Percentiles rank a stretch among this genome's conserved stretches.
These are phyloP conservation scores for Musa troglodytarum DNA, from an alignment of 176 grass and related monocot genomes.

Conservation along the genomic window DNA sequence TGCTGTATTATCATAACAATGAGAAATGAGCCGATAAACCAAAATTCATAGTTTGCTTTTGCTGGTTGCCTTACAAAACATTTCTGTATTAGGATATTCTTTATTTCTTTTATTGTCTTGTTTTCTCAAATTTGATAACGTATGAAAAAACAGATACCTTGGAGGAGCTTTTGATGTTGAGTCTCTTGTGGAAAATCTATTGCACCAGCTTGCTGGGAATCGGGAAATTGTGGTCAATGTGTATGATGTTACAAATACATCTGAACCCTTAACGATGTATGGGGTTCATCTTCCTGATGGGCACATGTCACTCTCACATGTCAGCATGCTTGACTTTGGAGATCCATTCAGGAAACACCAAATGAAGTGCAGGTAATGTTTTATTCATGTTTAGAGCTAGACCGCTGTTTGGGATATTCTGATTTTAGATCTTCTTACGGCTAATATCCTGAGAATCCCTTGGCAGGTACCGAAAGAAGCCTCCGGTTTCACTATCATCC, in stretches of 20 bases:
- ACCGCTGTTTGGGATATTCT: slow-evolving; percentile 8
- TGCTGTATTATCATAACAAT: background rate
- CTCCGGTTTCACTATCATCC: slow-evolving; percentile 50
- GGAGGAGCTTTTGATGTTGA: slow-evolving; percentile 97
- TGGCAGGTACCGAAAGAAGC: slow-evolving; percentile 76
- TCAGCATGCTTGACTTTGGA: slow-evolving; percentile 77
- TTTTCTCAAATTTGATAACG: background rate
- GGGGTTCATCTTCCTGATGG: slow-evolving; percentile 68
- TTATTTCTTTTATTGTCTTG: no score
- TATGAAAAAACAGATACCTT: slow-evolving; percentile 52
- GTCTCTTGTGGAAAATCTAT: slow-evolving; percentile 86
- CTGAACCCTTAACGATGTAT: slow-evolving; percentile 85
- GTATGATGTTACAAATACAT: slow-evolving; percentile 80
- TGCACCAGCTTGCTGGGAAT: slow-evolving; percentile 85
- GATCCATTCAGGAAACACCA: slow-evolving; percentile 88
- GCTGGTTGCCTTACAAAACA: background rate
- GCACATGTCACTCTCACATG: slow-evolving; percentile 42
- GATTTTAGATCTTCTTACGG: slow-evolving; percentile 3
- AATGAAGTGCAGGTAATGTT: slow-evolving; percentile 84
- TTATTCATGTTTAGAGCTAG: slow-evolving; percentile 6
- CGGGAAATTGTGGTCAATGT: slow-evolving; percentile 94
- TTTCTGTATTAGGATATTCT: no score
- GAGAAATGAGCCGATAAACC: background rate
- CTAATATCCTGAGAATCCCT: slow-evolving; percentile 13
- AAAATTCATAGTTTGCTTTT: background rate